These are phyloP conservation scores for Globisporangium paroecandrum DNA, from an alignment of 352 stramenopile genomes.

Conservation along the genomic window DNA sequence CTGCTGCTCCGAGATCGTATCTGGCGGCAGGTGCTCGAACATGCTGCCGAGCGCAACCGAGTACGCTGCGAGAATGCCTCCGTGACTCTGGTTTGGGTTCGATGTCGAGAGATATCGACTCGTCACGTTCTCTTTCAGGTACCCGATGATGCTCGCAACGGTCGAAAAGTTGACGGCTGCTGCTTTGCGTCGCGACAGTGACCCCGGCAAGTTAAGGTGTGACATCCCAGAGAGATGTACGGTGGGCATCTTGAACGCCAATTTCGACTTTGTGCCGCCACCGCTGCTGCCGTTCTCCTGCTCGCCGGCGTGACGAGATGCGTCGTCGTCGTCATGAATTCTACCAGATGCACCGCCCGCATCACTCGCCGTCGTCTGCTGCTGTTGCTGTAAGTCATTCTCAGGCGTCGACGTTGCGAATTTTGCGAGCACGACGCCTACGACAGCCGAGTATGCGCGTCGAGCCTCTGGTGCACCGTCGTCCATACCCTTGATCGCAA, in stretches of 20 bases:
- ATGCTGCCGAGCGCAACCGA: conserved; percentile 73
- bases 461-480: conserved; percentile 60
- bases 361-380: conserved; percentile 4
- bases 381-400: conserved; percentile 29
- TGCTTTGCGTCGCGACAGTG: conserved; percentile 56
- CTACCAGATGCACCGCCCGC: conserved; percentile 11
- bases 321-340: conserved; percentile 28
- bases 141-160: conserved; percentile 68
- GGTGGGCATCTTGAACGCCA: conserved; percentile 61
- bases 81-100: conserved; percentile 51
- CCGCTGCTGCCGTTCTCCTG: conserved; percentile 14
- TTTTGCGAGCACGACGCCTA: conserved; percentile 77
- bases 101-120: conserved; percentile 52
- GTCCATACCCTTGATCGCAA: conserved; percentile 75
- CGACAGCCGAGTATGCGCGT: conserved; percentile 57
- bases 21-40: conserved; percentile 65
- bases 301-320: conserved; percentile 16
- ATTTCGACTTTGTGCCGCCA: conserved; percentile 43
- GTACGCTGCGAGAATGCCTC: conserved; percentile 67
- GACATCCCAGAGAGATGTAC: conserved; percentile 64
- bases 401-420: conserved; percentile 53
- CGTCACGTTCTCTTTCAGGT: conserved; percentile 73
- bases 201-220: conserved; percentile 35
- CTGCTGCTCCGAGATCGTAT: conserved; percentile 57
- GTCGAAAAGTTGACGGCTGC: conserved; percentile 64